phyloP scores from a whole-genome alignment of 2,329 filamentous ascomycete genomes.

The Penicillium concentricum region DNA sequence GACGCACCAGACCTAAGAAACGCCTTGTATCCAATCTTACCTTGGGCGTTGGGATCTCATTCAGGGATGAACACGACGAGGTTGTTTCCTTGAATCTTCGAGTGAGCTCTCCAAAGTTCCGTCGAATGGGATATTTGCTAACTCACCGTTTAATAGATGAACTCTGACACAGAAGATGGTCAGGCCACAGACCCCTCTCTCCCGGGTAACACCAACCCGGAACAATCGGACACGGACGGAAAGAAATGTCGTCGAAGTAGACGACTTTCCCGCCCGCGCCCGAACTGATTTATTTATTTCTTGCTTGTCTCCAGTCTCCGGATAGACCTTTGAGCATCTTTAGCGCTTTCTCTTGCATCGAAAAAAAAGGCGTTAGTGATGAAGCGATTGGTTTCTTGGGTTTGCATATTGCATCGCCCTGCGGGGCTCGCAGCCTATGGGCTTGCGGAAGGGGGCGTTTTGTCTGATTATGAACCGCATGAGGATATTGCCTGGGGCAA shows the following conservation, averaged over 20 bases:
- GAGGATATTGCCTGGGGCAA: constrained; percentile 23
- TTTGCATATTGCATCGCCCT: constrained; percentile 16
- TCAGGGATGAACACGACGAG: constrained; percentile 40
- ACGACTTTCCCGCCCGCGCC: constrained; percentile 19
- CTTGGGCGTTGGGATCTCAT: constrained; percentile 37
- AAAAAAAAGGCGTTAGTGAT: constrained; percentile 19
- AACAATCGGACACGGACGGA: constrained; percentile 6
- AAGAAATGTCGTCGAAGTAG: constrained; percentile 20
- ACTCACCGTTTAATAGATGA: constrained; percentile 11
- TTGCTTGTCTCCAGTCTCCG: constrained; percentile 9
- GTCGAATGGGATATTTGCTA: neutral
- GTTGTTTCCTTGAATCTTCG: constrained; percentile 38
- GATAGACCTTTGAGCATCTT: constrained; percentile 12
- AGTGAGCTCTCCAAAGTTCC: constrained; percentile 18
- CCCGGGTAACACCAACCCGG: constrained; percentile 2
- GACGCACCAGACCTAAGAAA: constrained; percentile 30
- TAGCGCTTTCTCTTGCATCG: constrained; percentile 24
- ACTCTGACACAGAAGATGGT: constrained; percentile 17
- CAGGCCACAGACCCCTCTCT: constrained; percentile 7
- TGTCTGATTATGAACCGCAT: constrained; percentile 15
- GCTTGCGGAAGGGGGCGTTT: constrained; percentile 17
- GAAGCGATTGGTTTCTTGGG: constrained; percentile 11
- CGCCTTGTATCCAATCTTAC: constrained; percentile 39
- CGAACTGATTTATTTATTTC: constrained; percentile 9
- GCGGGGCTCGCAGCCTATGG: constrained; percentile 8